A percentile compares a stretch with the other conserved stretches of the same genome.
Conservation (phyloP, 2,329 filamentous ascomycete genomes). For the Sarocladium brachiariae region DNA sequence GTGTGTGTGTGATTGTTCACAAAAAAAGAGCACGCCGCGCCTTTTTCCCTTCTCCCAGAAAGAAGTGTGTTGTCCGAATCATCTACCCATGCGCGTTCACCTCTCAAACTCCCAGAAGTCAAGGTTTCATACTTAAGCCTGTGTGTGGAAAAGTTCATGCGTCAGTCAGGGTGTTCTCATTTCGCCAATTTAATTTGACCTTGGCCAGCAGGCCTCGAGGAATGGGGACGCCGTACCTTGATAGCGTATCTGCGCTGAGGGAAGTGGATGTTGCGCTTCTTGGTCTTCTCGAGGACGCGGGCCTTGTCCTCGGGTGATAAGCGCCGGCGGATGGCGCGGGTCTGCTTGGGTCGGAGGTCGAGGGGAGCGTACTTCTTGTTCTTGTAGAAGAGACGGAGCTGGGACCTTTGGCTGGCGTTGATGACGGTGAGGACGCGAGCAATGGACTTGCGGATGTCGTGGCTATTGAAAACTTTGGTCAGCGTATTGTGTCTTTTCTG, state of each 20-base stretch:
- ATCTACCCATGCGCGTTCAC: slow-evolving; percentile 13
- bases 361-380: slow-evolving; percentile 99
- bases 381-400: slow-evolving; percentile 99
- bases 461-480: slow-evolving; percentile 46
- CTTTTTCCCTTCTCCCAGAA: slow-evolving; percentile 28
- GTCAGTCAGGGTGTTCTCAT: slow-evolving; percentile 14
- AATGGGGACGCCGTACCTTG: slow-evolving; percentile 60
- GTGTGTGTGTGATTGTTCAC: slow-evolving; percentile 14
- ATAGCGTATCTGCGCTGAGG: slow-evolving; percentile 98
- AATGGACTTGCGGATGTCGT: slow-evolving; percentile 99
- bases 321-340: slow-evolving; percentile 92
- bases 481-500: slow-evolving; percentile 12
- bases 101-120: slow-evolving; percentile 9
- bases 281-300: slow-evolving; percentile 83
- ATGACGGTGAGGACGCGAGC: slow-evolving; percentile 98
- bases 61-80: slow-evolving; percentile 15
- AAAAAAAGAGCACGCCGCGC: slow-evolving; percentile 32
- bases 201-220: too few relatives aligned
- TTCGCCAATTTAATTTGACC: not conserved
- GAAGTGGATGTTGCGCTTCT: slow-evolving; percentile 95
- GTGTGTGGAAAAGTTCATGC: slow-evolving; percentile 15
- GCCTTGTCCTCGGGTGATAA: slow-evolving; percentile 87
- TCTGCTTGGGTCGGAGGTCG: slow-evolving; percentile 97
- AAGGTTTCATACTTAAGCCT: slow-evolving; percentile 11
- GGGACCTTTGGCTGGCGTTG: slow-evolving; percentile 98